Conservation (phyloP, 176 grass and related monocot species). For the Poa pratensis region DNA sequence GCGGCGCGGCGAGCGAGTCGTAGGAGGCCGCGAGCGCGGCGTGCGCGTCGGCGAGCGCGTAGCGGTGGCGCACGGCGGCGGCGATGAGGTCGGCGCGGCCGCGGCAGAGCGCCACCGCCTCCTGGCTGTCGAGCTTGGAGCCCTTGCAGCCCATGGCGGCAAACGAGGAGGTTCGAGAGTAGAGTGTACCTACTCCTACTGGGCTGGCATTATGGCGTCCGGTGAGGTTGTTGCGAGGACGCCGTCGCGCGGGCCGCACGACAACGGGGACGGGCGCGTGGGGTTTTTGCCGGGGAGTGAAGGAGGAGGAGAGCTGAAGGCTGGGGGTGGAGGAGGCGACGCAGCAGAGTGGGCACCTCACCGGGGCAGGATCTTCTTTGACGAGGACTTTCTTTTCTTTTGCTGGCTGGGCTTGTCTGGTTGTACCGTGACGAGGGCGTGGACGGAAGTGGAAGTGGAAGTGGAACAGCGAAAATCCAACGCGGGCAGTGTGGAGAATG, state of each 20-base stretch:
- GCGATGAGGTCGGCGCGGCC: slow-evolving; percentile 71
- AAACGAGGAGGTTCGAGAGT: background rate
- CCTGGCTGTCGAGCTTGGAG: slow-evolving; percentile 85
- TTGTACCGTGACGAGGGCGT: background rate
- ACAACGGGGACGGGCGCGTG: background rate
- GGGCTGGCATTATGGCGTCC: slow-evolving; percentile 45
- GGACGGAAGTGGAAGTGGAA: background rate
- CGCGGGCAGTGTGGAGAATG: background rate
- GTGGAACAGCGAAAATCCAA: background rate
- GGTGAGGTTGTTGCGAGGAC: slow-evolving; percentile 51
- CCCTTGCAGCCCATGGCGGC: slow-evolving; percentile 75
- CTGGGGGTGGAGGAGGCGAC: background rate
- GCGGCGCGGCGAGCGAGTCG: slow-evolving; percentile 55
- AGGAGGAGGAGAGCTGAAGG: background rate
- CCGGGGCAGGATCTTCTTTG: slow-evolving; percentile 45
- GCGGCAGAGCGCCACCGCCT: slow-evolving; percentile 77
- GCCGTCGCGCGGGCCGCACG: background rate
- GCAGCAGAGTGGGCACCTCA: background rate
- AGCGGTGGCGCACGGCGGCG: slow-evolving; percentile 79
- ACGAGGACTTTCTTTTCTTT: slow-evolving; percentile 22
- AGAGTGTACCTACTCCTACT: background rate
- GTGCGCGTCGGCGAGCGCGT: slow-evolving; percentile 74
- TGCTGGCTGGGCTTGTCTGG: background rate
- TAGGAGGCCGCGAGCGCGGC: slow-evolving; percentile 63
- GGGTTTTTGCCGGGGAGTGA: background rate